phyloP scores from a whole-genome alignment of 176 grass and related monocot species.

The Microstegium vimineum region DNA sequence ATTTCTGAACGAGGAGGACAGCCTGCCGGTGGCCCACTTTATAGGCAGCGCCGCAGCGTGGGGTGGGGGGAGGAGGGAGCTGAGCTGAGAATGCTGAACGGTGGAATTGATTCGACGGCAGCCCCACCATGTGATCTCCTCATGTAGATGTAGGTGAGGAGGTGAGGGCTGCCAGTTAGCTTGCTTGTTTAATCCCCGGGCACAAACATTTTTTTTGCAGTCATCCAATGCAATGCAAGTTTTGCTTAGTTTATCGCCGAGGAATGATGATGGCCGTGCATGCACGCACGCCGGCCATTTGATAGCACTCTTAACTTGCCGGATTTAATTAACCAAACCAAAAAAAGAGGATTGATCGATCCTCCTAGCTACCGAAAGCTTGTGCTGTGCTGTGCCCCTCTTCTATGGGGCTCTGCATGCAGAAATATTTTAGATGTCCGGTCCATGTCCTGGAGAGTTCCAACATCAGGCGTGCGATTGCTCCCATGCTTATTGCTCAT shows the following conservation, averaged over 20 bases:
- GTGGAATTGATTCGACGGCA: constrained; percentile 41
- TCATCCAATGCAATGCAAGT: neutral
- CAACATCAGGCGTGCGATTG: constrained; percentile 1
- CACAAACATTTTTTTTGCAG: neutral
- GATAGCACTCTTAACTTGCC: constrained; percentile 1
- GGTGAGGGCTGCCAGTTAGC: constrained; percentile 32
- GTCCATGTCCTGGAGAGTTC: constrained; percentile 5
- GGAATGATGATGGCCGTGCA: constrained; percentile 50
- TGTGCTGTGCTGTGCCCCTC: neutral
- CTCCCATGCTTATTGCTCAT: neutral
- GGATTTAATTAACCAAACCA: constrained; percentile 3
- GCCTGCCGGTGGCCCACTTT: constrained; percentile 1
- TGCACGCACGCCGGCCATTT: constrained; percentile 22
- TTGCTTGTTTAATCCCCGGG: constrained; percentile 25
- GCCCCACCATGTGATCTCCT: constrained; percentile 79
- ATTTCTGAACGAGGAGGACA: constrained; percentile 1
- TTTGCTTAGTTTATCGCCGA: constrained; percentile 16
- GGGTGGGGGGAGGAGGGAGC: neutral
- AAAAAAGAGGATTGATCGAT: neutral
- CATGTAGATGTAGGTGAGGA: constrained; percentile 3
- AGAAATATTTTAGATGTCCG: constrained; percentile 1
- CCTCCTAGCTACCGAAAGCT: constrained; percentile 26
- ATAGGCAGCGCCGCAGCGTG: neutral
- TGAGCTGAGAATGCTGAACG: neutral
- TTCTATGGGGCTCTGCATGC: neutral